phyloP scores from a whole-genome alignment of 495 filamentous ascomycete genomes.

The Ramalina intermedia region DNA sequence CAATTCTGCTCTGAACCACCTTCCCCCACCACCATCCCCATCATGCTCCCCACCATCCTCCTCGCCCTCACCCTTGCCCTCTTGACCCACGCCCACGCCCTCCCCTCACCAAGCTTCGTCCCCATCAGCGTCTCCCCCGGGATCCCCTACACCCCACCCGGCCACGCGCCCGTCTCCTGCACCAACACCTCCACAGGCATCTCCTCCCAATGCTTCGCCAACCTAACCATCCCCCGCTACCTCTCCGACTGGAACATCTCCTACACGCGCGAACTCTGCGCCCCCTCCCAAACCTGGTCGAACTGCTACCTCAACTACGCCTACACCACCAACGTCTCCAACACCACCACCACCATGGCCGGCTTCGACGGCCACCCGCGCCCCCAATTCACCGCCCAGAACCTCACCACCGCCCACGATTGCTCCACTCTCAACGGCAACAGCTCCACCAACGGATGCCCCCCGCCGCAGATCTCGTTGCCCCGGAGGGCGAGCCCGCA shows the following conservation, averaged over 20 bases:
- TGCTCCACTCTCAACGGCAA: constrained; percentile 3
- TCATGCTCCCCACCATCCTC: constrained; percentile 22
- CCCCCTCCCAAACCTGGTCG: constrained; percentile 8
- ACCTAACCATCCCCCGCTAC: constrained; percentile 7
- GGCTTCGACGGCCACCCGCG: too few species aligned
- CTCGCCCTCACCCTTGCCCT: constrained; percentile 35
- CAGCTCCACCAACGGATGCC: neutral
- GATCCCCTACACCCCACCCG: constrained; percentile 21
- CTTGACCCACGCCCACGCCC: constrained; percentile 16
- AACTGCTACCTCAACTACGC: constrained; percentile 4
- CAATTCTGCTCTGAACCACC: neutral
- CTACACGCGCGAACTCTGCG: constrained; percentile 1
- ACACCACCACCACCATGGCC: neutral
- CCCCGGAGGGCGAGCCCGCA: neutral
- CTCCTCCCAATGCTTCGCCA: constrained; percentile 5
- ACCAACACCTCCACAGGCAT: constrained; percentile 24
- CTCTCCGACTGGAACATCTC: constrained; percentile 8
- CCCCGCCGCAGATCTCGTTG: neutral
- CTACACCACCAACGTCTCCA: neutral
- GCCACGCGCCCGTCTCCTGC: constrained; percentile 17
- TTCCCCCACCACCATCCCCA: neutral
- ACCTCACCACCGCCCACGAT: constrained; percentile 2
- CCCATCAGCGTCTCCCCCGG: constrained; percentile 21
- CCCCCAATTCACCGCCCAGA: neutral
- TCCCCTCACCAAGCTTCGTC: constrained; percentile 14